Evolutionary conservation across 2,329 filamentous ascomycete genomes (phyloP).

Genomic region (Aspergillus hiratsukae): DNA sequence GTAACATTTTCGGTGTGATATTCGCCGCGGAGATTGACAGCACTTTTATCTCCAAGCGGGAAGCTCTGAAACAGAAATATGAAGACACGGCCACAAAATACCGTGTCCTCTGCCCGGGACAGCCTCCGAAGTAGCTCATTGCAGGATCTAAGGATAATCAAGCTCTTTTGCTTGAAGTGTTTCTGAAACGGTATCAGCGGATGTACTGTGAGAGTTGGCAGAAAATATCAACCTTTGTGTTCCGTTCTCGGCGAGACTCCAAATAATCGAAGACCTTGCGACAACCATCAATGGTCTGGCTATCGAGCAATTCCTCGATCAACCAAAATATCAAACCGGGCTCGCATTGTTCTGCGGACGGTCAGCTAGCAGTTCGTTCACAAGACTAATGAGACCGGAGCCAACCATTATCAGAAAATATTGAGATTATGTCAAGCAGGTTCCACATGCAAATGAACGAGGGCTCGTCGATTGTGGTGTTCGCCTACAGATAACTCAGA

Average conservation of each 20-base stretch:
- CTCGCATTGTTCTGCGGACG: slow-evolving; percentile 55
- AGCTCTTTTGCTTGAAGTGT: slow-evolving; percentile 75
- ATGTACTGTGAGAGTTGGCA: neutral
- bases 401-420: slow-evolving; percentile 76
- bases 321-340: slow-evolving; percentile 82
- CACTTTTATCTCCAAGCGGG: slow-evolving; percentile 91
- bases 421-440: slow-evolving; percentile 82
- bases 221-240: slow-evolving; percentile 56
- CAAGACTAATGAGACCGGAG: slow-evolving; percentile 28
- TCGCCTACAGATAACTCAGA: slow-evolving; percentile 50
- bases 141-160: slow-evolving; percentile 88
- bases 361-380: slow-evolving; percentile 16
- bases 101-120: slow-evolving; percentile 93
- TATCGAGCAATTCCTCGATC: slow-evolving; percentile 91
- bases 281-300: slow-evolving; percentile 89
- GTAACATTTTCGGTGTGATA: slow-evolving; percentile 96
- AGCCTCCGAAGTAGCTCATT: slow-evolving; percentile 91
- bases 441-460: slow-evolving; percentile 87
- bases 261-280: slow-evolving; percentile 90
- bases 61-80: slow-evolving; percentile 99
- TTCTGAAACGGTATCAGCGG: slow-evolving; percentile 37
- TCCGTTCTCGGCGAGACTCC: slow-evolving; percentile 83
- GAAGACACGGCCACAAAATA: slow-evolving; percentile 95
- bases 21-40: slow-evolving; percentile 91
- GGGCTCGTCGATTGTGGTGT: slow-evolving; percentile 69